phyloP scores from a whole-genome alignment of 257 asterid genomes.

The Fraxinus pennsylvanica region DNA sequence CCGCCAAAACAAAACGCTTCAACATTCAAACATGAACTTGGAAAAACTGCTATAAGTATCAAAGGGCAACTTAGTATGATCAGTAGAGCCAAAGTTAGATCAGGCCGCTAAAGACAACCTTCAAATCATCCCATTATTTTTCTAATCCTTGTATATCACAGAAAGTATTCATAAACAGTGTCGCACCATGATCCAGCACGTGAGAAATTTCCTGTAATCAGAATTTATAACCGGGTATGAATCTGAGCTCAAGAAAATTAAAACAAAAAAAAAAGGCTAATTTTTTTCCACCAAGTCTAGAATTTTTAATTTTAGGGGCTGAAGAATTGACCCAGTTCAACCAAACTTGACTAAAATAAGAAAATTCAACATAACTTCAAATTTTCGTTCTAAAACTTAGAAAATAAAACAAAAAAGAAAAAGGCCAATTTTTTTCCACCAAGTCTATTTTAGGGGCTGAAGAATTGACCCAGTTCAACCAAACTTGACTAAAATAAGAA shows the following conservation, averaged over 20 bases:
- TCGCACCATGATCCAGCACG: conserved; percentile 5
- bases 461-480: conserved; percentile 4
- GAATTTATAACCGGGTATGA: conserved; percentile 21
- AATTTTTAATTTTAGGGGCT: conserved; percentile 4
- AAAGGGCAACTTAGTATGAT: conserved; percentile 8
- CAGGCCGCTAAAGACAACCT: conserved; percentile 14
- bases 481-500: conserved; percentile 4
- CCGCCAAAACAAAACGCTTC: conserved; percentile 28
- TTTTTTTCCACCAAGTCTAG: conserved; percentile 8
- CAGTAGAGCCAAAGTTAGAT: conserved; percentile 21
- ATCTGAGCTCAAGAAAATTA: conserved; percentile 7
- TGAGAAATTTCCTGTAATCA: conserved; percentile 35
- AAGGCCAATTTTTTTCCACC: conserved; percentile 9
- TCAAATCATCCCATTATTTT: conserved; percentile 7
- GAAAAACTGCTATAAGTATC: conserved; percentile 9
- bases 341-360: conserved; percentile 6
- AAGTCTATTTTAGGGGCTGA: conserved; percentile 1
- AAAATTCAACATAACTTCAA: background rate
- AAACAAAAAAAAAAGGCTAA: background rate
- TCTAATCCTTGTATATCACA: conserved; percentile 12
- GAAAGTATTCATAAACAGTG: conserved; percentile 6
- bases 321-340: conserved; percentile 2
- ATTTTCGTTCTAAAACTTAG: background rate
- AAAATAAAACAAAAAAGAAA: background rate
- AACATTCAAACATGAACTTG: conserved; percentile 38